Conservation (phyloP, 352 stramenopile species). For the Phytophthora cryptogea region DNA sequence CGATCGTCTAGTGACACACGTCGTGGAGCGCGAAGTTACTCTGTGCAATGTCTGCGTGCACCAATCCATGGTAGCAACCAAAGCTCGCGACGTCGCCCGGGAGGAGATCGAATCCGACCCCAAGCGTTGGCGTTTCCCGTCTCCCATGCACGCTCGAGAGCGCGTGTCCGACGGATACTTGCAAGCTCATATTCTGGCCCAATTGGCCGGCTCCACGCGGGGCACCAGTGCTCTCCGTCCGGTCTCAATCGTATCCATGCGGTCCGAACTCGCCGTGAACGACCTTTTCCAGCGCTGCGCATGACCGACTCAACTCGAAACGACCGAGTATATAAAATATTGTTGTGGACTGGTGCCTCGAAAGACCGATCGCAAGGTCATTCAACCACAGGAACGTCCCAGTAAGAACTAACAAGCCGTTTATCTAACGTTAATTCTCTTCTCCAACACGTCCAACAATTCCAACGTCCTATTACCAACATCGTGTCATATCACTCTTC, state of each 20-base stretch:
- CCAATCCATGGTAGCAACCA: conserved; percentile 40
- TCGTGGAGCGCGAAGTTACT: conserved; percentile 41
- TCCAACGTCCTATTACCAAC: too few relatives aligned
- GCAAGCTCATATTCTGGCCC: conserved; percentile 15
- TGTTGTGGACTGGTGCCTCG: conserved; percentile 19
- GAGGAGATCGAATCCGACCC: conserved; percentile 40
- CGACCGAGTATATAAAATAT: conserved; percentile 9
- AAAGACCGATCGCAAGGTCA: conserved; percentile 22
- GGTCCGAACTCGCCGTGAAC: conserved; percentile 24
- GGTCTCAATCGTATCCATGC: conserved; percentile 17
- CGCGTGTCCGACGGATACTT: conserved; percentile 17
- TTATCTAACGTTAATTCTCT: too few relatives aligned
- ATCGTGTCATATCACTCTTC: too few relatives aligned
- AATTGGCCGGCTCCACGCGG: conserved; percentile 13
- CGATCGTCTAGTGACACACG: conserved; percentile 21
- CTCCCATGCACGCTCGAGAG: conserved; percentile 16
- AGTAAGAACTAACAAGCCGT: conserved; percentile 28
- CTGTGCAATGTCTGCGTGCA: conserved; percentile 49
- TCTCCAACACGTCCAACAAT: too few relatives aligned
- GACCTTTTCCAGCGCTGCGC: conserved; percentile 34
- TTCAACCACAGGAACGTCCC: conserved; percentile 21
- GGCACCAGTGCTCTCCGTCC: conserved; percentile 18
- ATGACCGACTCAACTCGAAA: conserved; percentile 18
- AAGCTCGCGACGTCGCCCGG: conserved; percentile 37
- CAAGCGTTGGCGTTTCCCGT: conserved; percentile 27